Base-by-base conservation (phyloP, 257 asterid species). In the Salvia splendens region DNA sequence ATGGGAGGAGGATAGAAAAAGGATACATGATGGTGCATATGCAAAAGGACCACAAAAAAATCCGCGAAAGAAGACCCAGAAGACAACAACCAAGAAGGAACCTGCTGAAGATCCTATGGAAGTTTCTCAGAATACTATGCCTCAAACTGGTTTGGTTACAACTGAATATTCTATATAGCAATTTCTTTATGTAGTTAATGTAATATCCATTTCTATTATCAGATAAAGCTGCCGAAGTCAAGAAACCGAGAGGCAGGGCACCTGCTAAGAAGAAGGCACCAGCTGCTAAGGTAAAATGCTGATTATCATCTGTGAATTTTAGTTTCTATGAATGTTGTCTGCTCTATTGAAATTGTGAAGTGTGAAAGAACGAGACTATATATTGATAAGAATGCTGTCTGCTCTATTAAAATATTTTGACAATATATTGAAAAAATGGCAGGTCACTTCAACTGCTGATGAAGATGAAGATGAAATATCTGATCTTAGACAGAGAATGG, bases 181-280 rank as follows among this genome's bases (percentile, higher is more conserved):
- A 64, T 30, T 42, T 16, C 49, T 6, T 50, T 14, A 8, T 14
- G 6, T 40, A 61, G 5, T 49, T 41, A n/a, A 16, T 48, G 14
- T 3, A 4, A 24, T 62, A 10, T 69, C 35, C 24, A 8, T 45
- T 28, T 51, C 30, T 73, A 43, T 67, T 66, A 3, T 14, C 78
- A 85, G 95, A 75, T 66, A 65, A 75, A 56, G 80, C 17, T 64
- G 78, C 42, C 59, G 93, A 71, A 77, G 47, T 70, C 63, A 77
- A 81, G 74, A 89, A 92, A 75, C 84, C 91, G 15, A 85, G 80
- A 77, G 92, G 82, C 73, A 84, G 69, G 70, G 82, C 82, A 47
- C 69, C 85, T 42, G 82, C 80, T 58, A 72, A 84, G 68, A 90
- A 86, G 96, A 94, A 90, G 80, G 95, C 87, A 69, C 97, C 97